Percentiles rank a stretch among this genome's conserved stretches.
Conservation (phyloP, 345 rosid genomes). For the Melaleuca quinquenervia region DNA sequence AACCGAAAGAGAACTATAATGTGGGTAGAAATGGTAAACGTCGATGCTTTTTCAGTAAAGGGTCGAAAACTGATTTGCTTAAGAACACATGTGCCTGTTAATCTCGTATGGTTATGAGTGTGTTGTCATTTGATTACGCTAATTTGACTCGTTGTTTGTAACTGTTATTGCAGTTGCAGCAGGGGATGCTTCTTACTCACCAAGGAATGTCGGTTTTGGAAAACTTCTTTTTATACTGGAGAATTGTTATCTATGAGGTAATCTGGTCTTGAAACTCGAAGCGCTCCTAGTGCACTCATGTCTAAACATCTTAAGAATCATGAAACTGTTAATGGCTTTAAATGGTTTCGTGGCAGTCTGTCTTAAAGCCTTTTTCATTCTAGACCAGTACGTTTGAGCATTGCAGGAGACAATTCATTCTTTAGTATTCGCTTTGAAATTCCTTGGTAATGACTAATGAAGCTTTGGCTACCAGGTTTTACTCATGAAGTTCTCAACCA, state of each 20-base stretch:
- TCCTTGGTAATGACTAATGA: too few species aligned
- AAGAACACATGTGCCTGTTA: not conserved
- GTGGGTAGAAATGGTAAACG: not conserved
- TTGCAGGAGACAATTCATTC: too few species aligned
- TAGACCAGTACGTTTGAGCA: too few species aligned
- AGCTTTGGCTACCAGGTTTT: too few species aligned
- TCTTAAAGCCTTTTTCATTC: too few species aligned
- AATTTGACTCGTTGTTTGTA: not conserved
- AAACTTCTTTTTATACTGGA: not conserved
- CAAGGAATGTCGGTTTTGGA: not conserved
- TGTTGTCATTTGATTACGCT: not conserved
- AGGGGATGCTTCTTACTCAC: not conserved
- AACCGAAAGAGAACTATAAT: not conserved
- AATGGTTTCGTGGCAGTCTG: too few species aligned
- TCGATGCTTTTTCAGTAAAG: not conserved
- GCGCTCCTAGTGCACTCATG: not conserved
- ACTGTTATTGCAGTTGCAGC: not conserved
- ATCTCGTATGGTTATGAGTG: not conserved
- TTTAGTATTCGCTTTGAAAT: too few species aligned
- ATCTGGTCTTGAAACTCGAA: not conserved
- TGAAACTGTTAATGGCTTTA: too few species aligned
- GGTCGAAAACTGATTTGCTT: not conserved
- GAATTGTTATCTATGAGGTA: not conserved
- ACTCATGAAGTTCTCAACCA: too few species aligned
- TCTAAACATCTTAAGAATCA: not conserved